Percentiles rank a stretch among this genome's conserved stretches.
These are phyloP conservation scores for Aspergillus jensenii DNA, from an alignment of 2,329 filamentous ascomycete species.

Conservation along the genomic window DNA sequence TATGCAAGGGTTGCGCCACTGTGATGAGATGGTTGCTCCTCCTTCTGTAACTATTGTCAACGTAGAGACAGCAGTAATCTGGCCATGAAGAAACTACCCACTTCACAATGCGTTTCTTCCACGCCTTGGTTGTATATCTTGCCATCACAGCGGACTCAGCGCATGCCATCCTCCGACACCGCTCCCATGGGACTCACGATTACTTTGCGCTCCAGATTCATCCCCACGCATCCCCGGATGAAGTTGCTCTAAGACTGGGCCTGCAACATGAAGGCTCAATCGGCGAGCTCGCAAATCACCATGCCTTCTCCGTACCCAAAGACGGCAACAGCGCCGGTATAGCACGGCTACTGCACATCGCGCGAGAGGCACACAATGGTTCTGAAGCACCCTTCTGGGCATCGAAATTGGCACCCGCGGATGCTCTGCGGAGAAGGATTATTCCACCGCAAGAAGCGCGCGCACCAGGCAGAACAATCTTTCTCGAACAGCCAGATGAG, in stretches of 20 bases:
- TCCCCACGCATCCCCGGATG: slow-evolving; percentile 61
- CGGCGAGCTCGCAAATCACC: slow-evolving; percentile 74
- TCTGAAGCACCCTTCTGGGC: slow-evolving; percentile 41
- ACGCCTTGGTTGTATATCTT: too few species aligned
- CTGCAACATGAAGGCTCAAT: slow-evolving; percentile 78
- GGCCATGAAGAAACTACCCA: too few species aligned
- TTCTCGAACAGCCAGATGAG: slow-evolving; percentile 21
- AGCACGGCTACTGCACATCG: slow-evolving; percentile 46
- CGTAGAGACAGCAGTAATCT: too few species aligned
- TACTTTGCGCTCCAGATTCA: slow-evolving; percentile 91
- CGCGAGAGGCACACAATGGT: slow-evolving; percentile 35
- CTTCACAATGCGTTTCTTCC: too few species aligned
- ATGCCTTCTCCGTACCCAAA: slow-evolving; percentile 74
- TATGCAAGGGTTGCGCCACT: too few species aligned
- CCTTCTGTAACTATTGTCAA: too few species aligned
- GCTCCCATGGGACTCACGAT: slow-evolving; percentile 77
- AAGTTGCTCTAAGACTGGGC: slow-evolving; percentile 69
- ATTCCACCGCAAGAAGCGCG: too few species aligned
- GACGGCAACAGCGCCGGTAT: slow-evolving; percentile 56
- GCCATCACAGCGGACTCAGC: too few species aligned
- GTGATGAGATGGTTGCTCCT: too few species aligned
- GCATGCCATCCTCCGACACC: slow-evolving; percentile 48
- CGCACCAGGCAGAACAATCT: too few species aligned
- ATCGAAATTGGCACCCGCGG: too few species aligned
- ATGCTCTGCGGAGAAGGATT: too few species aligned